Evolutionary conservation across 2,329 filamentous ascomycete species (phyloP).

Genomic region (Mycocentrospora acerina): DNA sequence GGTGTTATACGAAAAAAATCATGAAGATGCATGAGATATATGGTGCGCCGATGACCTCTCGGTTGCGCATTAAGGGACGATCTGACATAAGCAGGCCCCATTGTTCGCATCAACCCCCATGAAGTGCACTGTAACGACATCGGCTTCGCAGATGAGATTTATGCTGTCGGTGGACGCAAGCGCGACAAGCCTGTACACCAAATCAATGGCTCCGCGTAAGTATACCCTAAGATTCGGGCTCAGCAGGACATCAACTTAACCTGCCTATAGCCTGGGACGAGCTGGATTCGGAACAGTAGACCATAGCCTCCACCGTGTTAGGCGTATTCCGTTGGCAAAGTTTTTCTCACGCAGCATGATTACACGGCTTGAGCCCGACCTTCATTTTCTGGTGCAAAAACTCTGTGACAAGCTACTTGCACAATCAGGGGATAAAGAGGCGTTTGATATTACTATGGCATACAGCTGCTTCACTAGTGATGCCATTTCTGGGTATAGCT

Average conservation of each 20-base stretch:
- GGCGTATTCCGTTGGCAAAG: conserved; percentile 34
- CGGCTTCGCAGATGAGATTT: conserved; percentile 32
- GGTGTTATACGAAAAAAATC: conserved; percentile 37
- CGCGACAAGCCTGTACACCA: conserved; percentile 28
- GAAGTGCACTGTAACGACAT: conserved; percentile 37
- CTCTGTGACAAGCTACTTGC: conserved; percentile 28
- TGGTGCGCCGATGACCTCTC: conserved; percentile 15
- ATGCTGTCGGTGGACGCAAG: conserved; percentile 26
- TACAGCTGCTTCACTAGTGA: conserved; percentile 30
- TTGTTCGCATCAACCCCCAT: conserved; percentile 37
- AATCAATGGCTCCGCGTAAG: conserved; percentile 29
- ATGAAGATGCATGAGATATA: conserved; percentile 41
- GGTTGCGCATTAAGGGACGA: not conserved
- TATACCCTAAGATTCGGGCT: not conserved
- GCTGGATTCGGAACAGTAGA: conserved; percentile 25
- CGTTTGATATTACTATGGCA: conserved; percentile 28
- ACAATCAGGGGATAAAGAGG: conserved; percentile 14
- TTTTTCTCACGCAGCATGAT: conserved; percentile 41
- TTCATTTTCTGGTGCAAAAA: conserved; percentile 20
- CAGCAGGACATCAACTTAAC: not conserved
- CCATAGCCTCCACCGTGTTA: conserved; percentile 35
- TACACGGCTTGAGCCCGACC: conserved; percentile 22
- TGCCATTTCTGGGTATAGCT: conserved; percentile 26
- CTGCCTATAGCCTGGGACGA: conserved; percentile 16
- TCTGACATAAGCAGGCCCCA: conserved; percentile 21